Conservation (phyloP, 129 eudicot species). For the Flaveria sonorensis region DNA sequence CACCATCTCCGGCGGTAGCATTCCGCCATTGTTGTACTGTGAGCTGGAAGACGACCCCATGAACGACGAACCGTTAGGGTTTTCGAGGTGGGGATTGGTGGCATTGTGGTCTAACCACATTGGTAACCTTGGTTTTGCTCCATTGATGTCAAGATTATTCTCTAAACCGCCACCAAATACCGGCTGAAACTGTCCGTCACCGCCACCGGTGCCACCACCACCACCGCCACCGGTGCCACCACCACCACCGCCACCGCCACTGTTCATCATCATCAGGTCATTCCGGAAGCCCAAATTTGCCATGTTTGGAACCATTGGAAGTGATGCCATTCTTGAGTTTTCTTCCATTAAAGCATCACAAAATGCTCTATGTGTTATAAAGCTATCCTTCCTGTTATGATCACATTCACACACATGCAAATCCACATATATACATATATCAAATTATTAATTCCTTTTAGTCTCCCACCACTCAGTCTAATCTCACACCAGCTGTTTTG, state of each 20-base stretch:
- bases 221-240: conserved; percentile 37
- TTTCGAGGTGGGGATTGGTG: conserved; percentile 35
- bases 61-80: conserved; percentile 33
- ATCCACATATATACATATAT: background rate
- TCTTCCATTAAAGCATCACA: conserved; percentile 92
- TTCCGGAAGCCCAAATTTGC: conserved; percentile 56
- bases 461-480: too few relatives aligned
- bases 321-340: conserved; percentile 57
- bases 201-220: conserved; percentile 34
- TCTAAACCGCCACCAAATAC: conserved; percentile 39
- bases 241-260: conserved; percentile 34
- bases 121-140: conserved; percentile 55
- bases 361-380: conserved; percentile 86
- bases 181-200: conserved; percentile 30
- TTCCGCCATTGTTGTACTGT: conserved; percentile 38
- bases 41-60: conserved; percentile 47
- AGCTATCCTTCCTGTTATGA: conserved; percentile 90
- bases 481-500: too few relatives aligned
- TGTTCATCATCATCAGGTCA: conserved; percentile 43
- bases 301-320: conserved; percentile 43
- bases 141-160: conserved; percentile 43
- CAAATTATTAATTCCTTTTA: background rate
- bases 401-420: conserved; percentile 31
- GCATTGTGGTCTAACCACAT: conserved; percentile 68
- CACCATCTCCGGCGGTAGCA: conserved; percentile 40